Percentiles rank a stretch among this genome's conserved stretches.
Conservation (phyloP, 805 yeast genomes). For the Metschnikowia bowlesiae region DNA sequence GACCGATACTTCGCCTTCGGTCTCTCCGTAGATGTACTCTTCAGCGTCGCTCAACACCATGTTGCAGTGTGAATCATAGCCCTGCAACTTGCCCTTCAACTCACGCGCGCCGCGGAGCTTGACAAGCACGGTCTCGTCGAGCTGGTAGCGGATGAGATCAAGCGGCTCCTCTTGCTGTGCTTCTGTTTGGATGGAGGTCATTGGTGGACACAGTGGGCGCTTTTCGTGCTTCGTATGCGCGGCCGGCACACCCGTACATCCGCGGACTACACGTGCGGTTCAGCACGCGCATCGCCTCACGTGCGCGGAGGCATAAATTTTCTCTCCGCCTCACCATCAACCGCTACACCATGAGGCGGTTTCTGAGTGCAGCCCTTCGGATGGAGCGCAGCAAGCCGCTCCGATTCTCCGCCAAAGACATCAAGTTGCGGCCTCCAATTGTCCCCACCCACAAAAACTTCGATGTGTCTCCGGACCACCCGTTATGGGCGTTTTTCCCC, state of each 20-base stretch:
- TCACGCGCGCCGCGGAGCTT: conserved; percentile 94
- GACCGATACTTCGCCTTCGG: conserved; percentile 38
- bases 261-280: neutral
- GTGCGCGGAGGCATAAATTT: neutral
- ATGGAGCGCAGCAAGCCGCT: conserved; percentile 18
- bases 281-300: neutral
- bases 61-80: conserved; percentile 95
- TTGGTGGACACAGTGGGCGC: conserved; percentile 6
- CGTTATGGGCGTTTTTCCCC: conserved; percentile 88
- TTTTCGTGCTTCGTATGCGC: neutral
- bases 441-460: conserved; percentile 76
- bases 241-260: neutral
- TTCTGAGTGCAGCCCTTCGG: conserved; percentile 8
- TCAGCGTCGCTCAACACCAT: conserved; percentile 89
- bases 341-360: conserved; percentile 2
- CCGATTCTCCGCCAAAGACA: conserved; percentile 25
- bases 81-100: conserved; percentile 83
- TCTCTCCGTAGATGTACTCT: conserved; percentile 67
- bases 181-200: conserved; percentile 32
- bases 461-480: conserved; percentile 77
- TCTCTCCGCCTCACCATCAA: neutral
- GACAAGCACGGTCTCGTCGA: conserved; percentile 83
- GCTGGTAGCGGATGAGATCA: conserved; percentile 76
- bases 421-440: conserved; percentile 73
- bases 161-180: conserved; percentile 66